Evolutionary conservation across 192 early-diverging fungal species (phyloP).

Genomic region (Phlyctochytrium bullatum): DNA sequence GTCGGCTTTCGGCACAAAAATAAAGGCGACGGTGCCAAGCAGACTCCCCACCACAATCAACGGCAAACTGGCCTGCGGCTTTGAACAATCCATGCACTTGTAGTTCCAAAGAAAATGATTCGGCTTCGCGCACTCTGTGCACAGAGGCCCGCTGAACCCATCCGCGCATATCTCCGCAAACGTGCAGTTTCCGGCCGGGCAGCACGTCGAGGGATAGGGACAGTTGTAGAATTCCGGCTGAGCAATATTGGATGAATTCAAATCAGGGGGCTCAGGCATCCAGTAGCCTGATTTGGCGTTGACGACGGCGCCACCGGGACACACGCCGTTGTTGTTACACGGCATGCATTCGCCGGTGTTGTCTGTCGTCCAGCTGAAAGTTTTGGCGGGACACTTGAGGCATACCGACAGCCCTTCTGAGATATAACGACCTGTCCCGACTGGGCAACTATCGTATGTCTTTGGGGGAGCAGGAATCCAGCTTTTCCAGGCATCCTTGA

Average conservation of each 20-base stretch:
- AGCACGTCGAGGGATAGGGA: conserved; percentile 11
- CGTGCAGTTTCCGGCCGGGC: conserved; percentile 10
- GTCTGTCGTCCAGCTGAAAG: conserved; percentile 12
- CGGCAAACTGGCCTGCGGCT: background rate
- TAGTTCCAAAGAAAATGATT: conserved; percentile 10
- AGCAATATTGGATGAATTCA: background rate
- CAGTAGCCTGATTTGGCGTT: conserved; percentile 4
- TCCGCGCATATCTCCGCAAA: background rate
- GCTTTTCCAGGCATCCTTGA: conserved; percentile 1
- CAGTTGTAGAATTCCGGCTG: conserved; percentile 13
- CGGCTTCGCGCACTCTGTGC: conserved; percentile 16
- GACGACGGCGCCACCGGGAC: conserved; percentile 10
- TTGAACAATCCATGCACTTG: conserved; percentile 12
- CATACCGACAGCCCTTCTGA: conserved; percentile 1
- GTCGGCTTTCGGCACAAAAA: conserved; percentile 17
- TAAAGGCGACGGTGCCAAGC: conserved; percentile 6
- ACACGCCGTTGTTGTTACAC: conserved; percentile 6
- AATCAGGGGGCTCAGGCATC: background rate
- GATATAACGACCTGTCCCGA: conserved; percentile 8
- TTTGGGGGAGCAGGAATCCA: conserved; percentile 19
- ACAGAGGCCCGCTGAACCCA: conserved; percentile 11
- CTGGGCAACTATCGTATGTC: conserved; percentile 6
- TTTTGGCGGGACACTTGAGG: conserved; percentile 9
- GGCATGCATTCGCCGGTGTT: conserved; percentile 10
- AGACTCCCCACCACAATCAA: conserved; percentile 12